Conservation (phyloP, 768 basidiomycete species). For the Crucibulum laeve region DNA sequence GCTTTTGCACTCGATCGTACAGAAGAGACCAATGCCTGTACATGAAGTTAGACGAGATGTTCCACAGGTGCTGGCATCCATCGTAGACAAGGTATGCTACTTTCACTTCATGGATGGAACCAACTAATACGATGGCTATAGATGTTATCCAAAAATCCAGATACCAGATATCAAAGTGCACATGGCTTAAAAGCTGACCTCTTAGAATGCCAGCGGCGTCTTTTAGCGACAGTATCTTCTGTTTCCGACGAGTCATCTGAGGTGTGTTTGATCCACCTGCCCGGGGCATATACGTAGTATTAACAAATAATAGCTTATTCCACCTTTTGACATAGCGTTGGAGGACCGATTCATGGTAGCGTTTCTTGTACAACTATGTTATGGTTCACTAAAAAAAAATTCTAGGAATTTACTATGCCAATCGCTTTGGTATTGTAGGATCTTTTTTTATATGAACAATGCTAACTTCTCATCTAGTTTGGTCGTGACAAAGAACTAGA, state of each 20-base stretch:
- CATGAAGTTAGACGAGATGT: slow-evolving; percentile 72
- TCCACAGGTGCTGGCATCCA: slow-evolving; percentile 64
- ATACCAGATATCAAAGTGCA: slow-evolving; percentile 67
- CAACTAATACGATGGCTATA: background rate
- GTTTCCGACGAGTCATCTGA: slow-evolving; percentile 54
- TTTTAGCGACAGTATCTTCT: slow-evolving; percentile 56
- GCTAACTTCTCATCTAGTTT: slow-evolving; percentile 33
- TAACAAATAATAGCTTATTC: slow-evolving; percentile 47
- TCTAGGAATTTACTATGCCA: slow-evolving; percentile 67
- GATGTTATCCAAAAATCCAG: slow-evolving; percentile 47
- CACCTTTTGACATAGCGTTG: slow-evolving; percentile 58
- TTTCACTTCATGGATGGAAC: background rate
- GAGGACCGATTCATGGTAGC: slow-evolving; percentile 64
- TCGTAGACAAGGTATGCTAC: slow-evolving; percentile 57
- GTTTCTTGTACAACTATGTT: slow-evolving; percentile 9
- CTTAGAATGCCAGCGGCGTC: slow-evolving; percentile 60
- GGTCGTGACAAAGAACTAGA: slow-evolving; percentile 73
- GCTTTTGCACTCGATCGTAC: slow-evolving; percentile 65
- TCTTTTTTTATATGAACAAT: background rate
- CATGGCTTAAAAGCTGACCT: slow-evolving; percentile 66
- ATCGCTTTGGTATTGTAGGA: slow-evolving; percentile 46
- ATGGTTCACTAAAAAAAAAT: background rate
- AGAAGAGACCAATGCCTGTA: slow-evolving; percentile 70
- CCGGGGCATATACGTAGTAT: slow-evolving; percentile 5
- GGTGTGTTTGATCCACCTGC: slow-evolving; percentile 22